Percentiles rank a stretch among this genome's conserved stretches.
Evolutionary conservation across 2,329 filamentous ascomycete species (phyloP).

Genomic region (Mycogone perniciosa): DNA sequence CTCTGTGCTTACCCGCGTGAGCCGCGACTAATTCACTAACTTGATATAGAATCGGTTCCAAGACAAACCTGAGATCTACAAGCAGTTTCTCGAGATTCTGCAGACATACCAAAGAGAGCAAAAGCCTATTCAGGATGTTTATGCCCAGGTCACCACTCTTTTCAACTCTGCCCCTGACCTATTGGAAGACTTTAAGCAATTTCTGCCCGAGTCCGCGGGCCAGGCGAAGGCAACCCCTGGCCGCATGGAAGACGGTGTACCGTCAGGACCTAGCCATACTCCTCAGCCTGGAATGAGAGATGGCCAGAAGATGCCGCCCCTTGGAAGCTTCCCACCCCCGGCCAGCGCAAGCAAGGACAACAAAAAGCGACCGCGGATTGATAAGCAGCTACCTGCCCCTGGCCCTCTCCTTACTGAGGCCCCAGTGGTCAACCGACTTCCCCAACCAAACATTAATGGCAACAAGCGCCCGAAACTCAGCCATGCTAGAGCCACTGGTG

Average conservation of each 20-base stretch:
- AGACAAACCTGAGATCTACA: slow-evolving; percentile 95
- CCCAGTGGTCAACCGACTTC: slow-evolving; percentile 30
- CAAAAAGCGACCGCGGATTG: slow-evolving; percentile 73
- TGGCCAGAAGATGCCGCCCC: slow-evolving; percentile 77
- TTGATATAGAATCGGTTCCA: slow-evolving; percentile 80
- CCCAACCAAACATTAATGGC: slow-evolving; percentile 29
- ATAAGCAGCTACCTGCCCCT: slow-evolving; percentile 46
- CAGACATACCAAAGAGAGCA: slow-evolving; percentile 98
- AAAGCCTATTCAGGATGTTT: slow-evolving; percentile 97
- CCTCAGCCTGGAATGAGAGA: slow-evolving; percentile 50
- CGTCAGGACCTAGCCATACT: slow-evolving; percentile 44
- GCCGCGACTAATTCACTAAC: slow-evolving; percentile 12
- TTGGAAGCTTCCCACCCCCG: slow-evolving; percentile 87
- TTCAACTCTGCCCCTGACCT: slow-evolving; percentile 93
- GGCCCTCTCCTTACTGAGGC: slow-evolving; percentile 39
- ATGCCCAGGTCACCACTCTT: slow-evolving; percentile 88
- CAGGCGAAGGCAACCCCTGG: slow-evolving; percentile 45
- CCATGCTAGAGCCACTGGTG: slow-evolving; percentile 56
- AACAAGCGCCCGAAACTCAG: slow-evolving; percentile 68
- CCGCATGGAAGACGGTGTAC: slow-evolving; percentile 50
- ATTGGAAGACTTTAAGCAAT: slow-evolving; percentile 97
- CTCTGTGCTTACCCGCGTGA: slow-evolving; percentile 3
- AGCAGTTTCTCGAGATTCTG: slow-evolving; percentile 95
- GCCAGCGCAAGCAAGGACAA: slow-evolving; percentile 78
- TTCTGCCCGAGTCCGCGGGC: slow-evolving; percentile 76